phyloP scores from a whole-genome alignment of 2,329 filamentous ascomycete genomes.

The Grosmannia serpens region DNA sequence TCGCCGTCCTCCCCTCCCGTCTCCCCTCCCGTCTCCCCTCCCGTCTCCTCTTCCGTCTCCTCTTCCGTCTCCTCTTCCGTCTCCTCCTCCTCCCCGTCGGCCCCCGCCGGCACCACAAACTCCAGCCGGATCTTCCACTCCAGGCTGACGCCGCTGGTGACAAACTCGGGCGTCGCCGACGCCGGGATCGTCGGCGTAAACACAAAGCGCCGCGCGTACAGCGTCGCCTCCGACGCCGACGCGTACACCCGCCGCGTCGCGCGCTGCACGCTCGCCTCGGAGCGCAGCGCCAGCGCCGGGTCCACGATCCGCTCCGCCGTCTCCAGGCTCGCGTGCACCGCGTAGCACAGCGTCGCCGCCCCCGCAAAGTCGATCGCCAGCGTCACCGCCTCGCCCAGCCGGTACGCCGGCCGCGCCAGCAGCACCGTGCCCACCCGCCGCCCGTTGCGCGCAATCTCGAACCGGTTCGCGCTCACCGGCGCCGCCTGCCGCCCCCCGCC shows the following conservation, averaged over 20 bases:
- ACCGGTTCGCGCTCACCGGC: constrained; percentile 80
- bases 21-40: constrained; percentile 5
- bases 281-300: constrained; percentile 68
- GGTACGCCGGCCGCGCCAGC: constrained; percentile 76
- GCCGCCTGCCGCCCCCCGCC: constrained; percentile 19
- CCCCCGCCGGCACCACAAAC: constrained; percentile 63
- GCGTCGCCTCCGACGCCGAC: constrained; percentile 65
- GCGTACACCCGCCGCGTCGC: constrained; percentile 76
- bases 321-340: constrained; percentile 73
- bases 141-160: constrained; percentile 76
- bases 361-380: constrained; percentile 74
- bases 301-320: constrained; percentile 79
- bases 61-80: constrained; percentile 15
- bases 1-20: constrained; percentile 6
- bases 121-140: constrained; percentile 87
- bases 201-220: constrained; percentile 67
- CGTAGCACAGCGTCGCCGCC: constrained; percentile 72
- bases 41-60: constrained; percentile 21
- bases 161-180: constrained; percentile 76
- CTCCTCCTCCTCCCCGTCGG: constrained; percentile 9
- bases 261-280: constrained; percentile 72
- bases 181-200: constrained; percentile 79
- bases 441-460: constrained; percentile 90
- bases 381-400: constrained; percentile 77
- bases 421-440: constrained; percentile 83